Conservation (phyloP, 768 basidiomycete species). For the Podaxis pistillaris region DNA sequence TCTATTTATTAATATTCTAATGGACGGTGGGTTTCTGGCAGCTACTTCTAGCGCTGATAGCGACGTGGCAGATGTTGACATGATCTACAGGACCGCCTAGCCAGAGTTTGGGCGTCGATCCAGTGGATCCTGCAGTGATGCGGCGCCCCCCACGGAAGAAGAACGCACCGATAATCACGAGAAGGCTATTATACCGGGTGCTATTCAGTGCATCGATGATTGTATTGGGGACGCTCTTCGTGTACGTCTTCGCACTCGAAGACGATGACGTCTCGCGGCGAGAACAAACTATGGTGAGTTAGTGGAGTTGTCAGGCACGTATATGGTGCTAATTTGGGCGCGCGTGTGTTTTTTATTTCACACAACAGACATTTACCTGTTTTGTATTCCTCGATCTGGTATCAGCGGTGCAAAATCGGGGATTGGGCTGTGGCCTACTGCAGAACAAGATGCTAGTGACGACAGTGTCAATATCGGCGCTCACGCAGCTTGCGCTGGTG, state of each 20-base stretch:
- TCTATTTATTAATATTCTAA: conserved; percentile 97
- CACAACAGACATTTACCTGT: conserved; percentile 85
- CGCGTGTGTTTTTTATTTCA: background rate
- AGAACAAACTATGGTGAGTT: conserved; percentile 93
- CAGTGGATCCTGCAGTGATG: conserved; percentile 93
- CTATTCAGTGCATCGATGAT: conserved; percentile 94
- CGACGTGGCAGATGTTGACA: background rate
- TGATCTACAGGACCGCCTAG: conserved; percentile 75
- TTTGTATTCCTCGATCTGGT: conserved; percentile 98
- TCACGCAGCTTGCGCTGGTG: conserved; percentile 81
- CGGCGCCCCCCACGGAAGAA: conserved; percentile 88
- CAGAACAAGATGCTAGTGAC: conserved; percentile 89
- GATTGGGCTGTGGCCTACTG: conserved; percentile 77
- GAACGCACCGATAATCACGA: conserved; percentile 84
- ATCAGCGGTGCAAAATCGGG: conserved; percentile 92
- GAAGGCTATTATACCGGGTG: conserved; percentile 71
- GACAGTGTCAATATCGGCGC: conserved; percentile 83
- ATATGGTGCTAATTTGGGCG: background rate
- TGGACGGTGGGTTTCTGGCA: conserved; percentile 72
- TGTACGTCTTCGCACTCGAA: conserved; percentile 79
- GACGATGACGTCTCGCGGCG: conserved; percentile 82
- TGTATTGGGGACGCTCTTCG: conserved; percentile 82
- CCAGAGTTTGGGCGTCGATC: conserved; percentile 95
- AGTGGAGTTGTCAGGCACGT: background rate
- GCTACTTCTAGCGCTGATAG: background rate